These are phyloP conservation scores for Russula lepida DNA, from an alignment of 768 basidiomycete species.

Conservation along the genomic window DNA sequence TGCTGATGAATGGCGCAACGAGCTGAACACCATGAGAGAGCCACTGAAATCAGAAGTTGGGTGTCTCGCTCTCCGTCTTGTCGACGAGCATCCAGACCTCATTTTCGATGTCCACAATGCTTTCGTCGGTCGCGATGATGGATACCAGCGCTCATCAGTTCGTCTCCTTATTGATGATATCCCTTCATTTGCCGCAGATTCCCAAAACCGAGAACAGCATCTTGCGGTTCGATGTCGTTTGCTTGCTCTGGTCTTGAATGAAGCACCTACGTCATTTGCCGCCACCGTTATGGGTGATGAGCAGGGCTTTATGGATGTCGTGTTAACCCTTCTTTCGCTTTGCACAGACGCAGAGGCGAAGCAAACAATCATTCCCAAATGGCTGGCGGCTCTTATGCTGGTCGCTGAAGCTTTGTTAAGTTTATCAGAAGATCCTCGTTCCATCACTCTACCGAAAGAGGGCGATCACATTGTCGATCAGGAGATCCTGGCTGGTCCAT, in stretches of 20 bases:
- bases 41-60: slow-evolving; percentile 57
- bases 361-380: slow-evolving; percentile 60
- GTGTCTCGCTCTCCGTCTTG: slow-evolving; percentile 61
- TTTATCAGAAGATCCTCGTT: slow-evolving; percentile 61
- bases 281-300: slow-evolving; percentile 37
- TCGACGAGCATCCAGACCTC: slow-evolving; percentile 81
- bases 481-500: slow-evolving; percentile 50
- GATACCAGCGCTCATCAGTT: slow-evolving; percentile 57
- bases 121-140: slow-evolving; percentile 57
- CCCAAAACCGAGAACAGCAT: slow-evolving; percentile 67
- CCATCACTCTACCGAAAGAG: slow-evolving; percentile 60
- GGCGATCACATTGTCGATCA: slow-evolving; percentile 50
- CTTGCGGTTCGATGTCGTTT: slow-evolving; percentile 79
- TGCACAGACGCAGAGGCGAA: slow-evolving; percentile 42
- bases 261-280: slow-evolving; percentile 54
- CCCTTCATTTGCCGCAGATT: slow-evolving; percentile 52
- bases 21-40: slow-evolving; percentile 59
- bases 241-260: slow-evolving; percentile 74
- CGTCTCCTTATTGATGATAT: slow-evolving; percentile 72
- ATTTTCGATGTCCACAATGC: slow-evolving; percentile 83
- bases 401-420: slow-evolving; percentile 80
- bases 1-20: slow-evolving; percentile 54
- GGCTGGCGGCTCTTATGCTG: slow-evolving; percentile 81
- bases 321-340: slow-evolving; percentile 57
- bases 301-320: slow-evolving; percentile 53